phyloP scores from a whole-genome alignment of 352 stramenopile species.

The Globisporangium parvum region DNA sequence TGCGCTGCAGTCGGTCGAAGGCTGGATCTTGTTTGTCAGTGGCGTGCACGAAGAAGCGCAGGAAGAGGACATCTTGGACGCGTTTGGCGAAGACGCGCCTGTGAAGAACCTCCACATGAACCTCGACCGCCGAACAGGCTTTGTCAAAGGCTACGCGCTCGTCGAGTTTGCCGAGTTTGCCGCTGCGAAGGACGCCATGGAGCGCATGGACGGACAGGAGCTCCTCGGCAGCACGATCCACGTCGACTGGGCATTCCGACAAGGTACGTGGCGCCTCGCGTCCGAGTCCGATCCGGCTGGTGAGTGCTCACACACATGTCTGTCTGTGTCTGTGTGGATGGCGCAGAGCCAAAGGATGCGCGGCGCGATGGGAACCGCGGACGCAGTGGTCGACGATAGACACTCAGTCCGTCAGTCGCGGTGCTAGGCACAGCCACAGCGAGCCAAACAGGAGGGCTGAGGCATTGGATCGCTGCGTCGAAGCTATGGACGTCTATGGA shows the following conservation, averaged over 20 bases:
- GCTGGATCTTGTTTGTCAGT: conserved; percentile 96
- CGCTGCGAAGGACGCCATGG: conserved; percentile 88
- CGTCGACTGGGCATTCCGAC: conserved; percentile 94
- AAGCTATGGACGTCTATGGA: too few relatives aligned
- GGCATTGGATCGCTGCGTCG: too few relatives aligned
- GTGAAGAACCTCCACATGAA: conserved; percentile 97
- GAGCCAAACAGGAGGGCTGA: too few relatives aligned
- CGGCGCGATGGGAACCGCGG: conserved; percentile 26
- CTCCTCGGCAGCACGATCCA: conserved; percentile 87
- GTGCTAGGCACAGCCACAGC: not conserved
- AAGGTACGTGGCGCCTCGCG: conserved; percentile 24
- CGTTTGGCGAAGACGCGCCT: conserved; percentile 92
- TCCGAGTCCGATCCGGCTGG: not conserved
- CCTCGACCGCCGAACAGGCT: conserved; percentile 92
- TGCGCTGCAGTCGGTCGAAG: conserved; percentile 88
- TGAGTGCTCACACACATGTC: not conserved
- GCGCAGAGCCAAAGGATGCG: conserved; percentile 13
- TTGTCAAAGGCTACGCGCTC: conserved; percentile 95
- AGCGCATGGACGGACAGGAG: conserved; percentile 89
- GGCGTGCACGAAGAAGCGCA: conserved; percentile 95
- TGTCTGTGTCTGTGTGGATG: conserved; percentile 5
- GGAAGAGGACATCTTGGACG: conserved; percentile 95
- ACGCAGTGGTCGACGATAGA: conserved; percentile 47
- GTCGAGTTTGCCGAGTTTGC: conserved; percentile 92
- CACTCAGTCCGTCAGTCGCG: not conserved